phyloP scores from a whole-genome alignment of 2,329 filamentous ascomycete genomes.

The Fusarium sp. region DNA sequence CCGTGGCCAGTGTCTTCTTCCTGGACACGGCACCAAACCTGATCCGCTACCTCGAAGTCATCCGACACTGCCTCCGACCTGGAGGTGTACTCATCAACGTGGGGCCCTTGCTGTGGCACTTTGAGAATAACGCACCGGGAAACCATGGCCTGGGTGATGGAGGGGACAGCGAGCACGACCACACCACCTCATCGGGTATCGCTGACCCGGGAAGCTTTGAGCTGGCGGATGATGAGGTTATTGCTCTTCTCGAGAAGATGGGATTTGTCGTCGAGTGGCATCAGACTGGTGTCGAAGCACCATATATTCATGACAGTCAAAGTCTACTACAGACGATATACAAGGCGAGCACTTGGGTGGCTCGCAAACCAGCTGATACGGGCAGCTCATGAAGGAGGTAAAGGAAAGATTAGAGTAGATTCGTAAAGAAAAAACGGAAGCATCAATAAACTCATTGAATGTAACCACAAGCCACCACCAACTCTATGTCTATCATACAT shows the following conservation, averaged over 20 bases:
- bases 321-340: constrained; percentile 92
- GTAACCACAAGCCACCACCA: neutral
- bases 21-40: constrained; percentile 96
- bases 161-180: constrained; percentile 61
- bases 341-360: constrained; percentile 84
- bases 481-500: constrained; percentile 27
- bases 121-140: constrained; percentile 77
- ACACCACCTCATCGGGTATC: constrained; percentile 71
- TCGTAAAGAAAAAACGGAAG: neutral
- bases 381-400: neutral
- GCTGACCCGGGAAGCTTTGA: constrained; percentile 92
- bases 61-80: constrained; percentile 78
- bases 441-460: constrained; percentile 1
- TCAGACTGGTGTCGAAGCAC: constrained; percentile 71
- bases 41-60: constrained; percentile 87
- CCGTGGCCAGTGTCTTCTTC: constrained; percentile 92
- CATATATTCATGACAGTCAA: constrained; percentile 85
- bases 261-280: constrained; percentile 80
- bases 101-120: constrained; percentile 95
- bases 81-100: constrained; percentile 90
- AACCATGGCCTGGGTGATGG: constrained; percentile 64
- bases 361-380: constrained; percentile 68
- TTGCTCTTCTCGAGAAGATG: constrained; percentile 76
- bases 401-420: neutral
- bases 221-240: constrained; percentile 87